phyloP scores from a whole-genome alignment of 2,329 filamentous ascomycete species.

The Diaporthe nobilis region DNA sequence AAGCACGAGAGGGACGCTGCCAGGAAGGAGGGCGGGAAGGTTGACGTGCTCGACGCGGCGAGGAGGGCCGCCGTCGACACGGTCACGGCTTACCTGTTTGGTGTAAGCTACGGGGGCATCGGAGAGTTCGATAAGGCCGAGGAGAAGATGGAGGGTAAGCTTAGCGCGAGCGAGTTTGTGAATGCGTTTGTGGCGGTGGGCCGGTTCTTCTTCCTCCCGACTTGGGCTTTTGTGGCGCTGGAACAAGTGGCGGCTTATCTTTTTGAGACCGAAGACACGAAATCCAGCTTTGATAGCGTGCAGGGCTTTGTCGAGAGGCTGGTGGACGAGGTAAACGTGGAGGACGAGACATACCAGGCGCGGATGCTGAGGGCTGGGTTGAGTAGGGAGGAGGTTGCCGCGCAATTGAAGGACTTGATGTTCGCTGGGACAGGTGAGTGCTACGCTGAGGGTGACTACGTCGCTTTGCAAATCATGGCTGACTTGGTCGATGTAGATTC shows the following conservation, averaged over 20 bases:
- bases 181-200: slow-evolving; percentile 68
- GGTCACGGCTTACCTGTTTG: slow-evolving; percentile 68
- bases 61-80: slow-evolving; percentile 67
- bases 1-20: slow-evolving; percentile 46
- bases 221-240: slow-evolving; percentile 54
- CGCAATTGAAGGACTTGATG: slow-evolving; percentile 67
- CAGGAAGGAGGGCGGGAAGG: slow-evolving; percentile 44
- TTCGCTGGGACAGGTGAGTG: slow-evolving; percentile 62
- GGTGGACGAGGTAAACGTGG: slow-evolving; percentile 51
- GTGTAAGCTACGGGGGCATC: slow-evolving; percentile 57
- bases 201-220: slow-evolving; percentile 62
- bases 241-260: slow-evolving; percentile 53
- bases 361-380: slow-evolving; percentile 61
- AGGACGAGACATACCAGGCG: slow-evolving; percentile 61
- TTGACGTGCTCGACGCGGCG: slow-evolving; percentile 64
- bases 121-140: neutral
- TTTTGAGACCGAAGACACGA: slow-evolving; percentile 55
- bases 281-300: slow-evolving; percentile 41
- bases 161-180: slow-evolving; percentile 56
- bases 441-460: neutral
- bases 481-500: slow-evolving; percentile 53
- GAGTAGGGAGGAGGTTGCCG: slow-evolving; percentile 58
- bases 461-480: neutral
- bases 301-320: slow-evolving; percentile 44
- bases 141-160: neutral